Evolutionary conservation across 108 stramenopile species (phyloP), one percentile per base, ranked within the genome.

Genomic region (Asterionellopsis glacialis): DNA sequence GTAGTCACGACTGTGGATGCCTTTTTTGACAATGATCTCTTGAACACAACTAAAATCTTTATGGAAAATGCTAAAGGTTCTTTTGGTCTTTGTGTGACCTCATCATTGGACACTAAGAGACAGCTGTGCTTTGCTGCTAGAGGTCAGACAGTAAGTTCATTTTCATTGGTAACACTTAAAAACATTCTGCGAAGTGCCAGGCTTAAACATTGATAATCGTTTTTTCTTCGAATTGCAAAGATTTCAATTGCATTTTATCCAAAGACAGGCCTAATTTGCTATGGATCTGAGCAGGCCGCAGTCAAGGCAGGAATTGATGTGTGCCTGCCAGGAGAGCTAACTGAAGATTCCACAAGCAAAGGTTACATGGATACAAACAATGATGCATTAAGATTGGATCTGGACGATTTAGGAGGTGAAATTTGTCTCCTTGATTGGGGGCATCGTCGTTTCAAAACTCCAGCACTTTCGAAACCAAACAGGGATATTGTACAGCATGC

Each of bases 241-340:
- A 59, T 90, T 64, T 86, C 84, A 2, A 63, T 91, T 57, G 86
- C 78, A 38, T 85, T 91, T 67, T 91, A 86, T 61, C 90, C 90
- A 5, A 55, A 56, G 11, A 91, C 88, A 60, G 86, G 82, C 10
- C 47, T 91, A 14, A 77, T 91, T 51, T 84, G 82, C 45, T 91
- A 69, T 63, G 90, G 90, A 18, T 85, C 83, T 7, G 90, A 91
- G 58, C 90, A 88, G 66, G 90, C 86, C 11, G 86, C 90, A 3
- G 86, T 87, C 24, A 91, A 91, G 63, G 83, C 86, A 16, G 86
- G 82, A 22, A 23, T 15, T 42, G 21, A 18, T 15, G 4, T 55
- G n/a, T 19, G 11, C 25, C 9, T 49, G 45, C 13, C 19, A 24
- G 18, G 22, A 24, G 49, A 28, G 3, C 27, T 4, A 33, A 33